Conservation (phyloP, 2,329 filamentous ascomycete species). For the Trichoderma asperellum region DNA sequence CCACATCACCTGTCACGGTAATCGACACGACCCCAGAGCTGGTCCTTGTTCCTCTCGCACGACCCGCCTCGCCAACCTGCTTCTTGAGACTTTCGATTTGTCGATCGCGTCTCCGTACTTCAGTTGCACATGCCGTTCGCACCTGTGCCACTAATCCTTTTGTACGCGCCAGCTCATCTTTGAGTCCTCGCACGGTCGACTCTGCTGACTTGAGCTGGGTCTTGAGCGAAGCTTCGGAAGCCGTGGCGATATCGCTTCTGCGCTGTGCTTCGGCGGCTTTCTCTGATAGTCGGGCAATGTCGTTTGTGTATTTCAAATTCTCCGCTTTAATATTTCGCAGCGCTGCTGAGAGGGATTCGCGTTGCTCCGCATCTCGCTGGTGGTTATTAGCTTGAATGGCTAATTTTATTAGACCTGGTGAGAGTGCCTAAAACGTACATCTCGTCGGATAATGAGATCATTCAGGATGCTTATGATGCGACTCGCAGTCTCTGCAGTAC, state of each 20-base stretch:
- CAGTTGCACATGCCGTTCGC: conserved; percentile 83
- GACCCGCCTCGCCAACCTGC: conserved; percentile 73
- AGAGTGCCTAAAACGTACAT: conserved; percentile 57
- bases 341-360: conserved; percentile 78
- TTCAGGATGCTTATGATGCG: conserved; percentile 92
- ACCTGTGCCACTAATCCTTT: conserved; percentile 82
- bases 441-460: conserved; percentile 85
- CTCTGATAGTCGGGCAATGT: conserved; percentile 63
- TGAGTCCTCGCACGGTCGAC: conserved; percentile 71
- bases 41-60: conserved; percentile 61
- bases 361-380: conserved; percentile 86
- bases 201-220: conserved; percentile 75
- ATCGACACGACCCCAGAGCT: conserved; percentile 61
- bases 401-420: not conserved
- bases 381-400: conserved; percentile 27
- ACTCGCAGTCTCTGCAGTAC: conserved; percentile 68
- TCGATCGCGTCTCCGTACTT: conserved; percentile 86
- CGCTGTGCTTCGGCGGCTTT: conserved; percentile 59
- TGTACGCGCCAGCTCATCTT: conserved; percentile 80
- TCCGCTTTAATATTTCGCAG: conserved; percentile 77
- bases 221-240: conserved; percentile 71
- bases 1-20: conserved; percentile 58
- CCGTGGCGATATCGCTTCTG: conserved; percentile 62
- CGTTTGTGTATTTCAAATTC: conserved; percentile 71
- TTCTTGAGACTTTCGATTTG: conserved; percentile 89